These are phyloP conservation scores for Diaporthe citrichinensis DNA, from an alignment of 2,329 filamentous ascomycete species.

Conservation along the genomic window DNA sequence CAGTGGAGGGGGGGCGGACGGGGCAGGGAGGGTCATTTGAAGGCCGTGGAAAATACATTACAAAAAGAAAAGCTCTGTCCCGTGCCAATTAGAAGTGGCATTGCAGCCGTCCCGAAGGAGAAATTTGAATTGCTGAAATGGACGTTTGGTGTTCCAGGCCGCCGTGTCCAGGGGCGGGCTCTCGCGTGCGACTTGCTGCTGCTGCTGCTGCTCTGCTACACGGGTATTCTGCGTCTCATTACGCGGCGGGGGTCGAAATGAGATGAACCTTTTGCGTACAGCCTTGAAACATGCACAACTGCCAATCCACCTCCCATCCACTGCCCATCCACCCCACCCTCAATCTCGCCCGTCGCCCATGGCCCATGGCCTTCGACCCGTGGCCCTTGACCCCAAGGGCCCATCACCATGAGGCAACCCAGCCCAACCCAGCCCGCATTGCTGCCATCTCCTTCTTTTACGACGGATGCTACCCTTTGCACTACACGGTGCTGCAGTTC, in stretches of 20 bases:
- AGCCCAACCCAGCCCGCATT: conserved; percentile 23
- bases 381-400: background rate
- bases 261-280: conserved; percentile 29
- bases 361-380: background rate
- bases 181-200: conserved; percentile 17
- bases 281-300: conserved; percentile 29
- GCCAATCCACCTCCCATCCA: conserved; percentile 15
- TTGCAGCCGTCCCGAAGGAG: conserved; percentile 11
- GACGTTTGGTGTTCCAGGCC: conserved; percentile 18
- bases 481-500: background rate
- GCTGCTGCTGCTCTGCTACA: conserved; percentile 2
- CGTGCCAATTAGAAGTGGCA: conserved; percentile 13
- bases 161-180: conserved; percentile 4
- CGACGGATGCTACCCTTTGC: conserved; percentile 14
- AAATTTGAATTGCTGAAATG: conserved; percentile 29
- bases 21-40: conserved; percentile 10
- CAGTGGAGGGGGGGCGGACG: conserved; percentile 20
- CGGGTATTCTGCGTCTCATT: conserved; percentile 31
- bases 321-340: background rate
- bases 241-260: conserved; percentile 34
- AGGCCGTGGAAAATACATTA: background rate
- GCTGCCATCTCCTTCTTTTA: conserved; percentile 16
- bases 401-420: conserved; percentile 2
- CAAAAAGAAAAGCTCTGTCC: background rate
- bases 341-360: background rate